Evolutionary conservation across 1,139 yeast genomes (phyloP), one percentile per base, ranked within the genome.

Genomic region (Lodderomyces jiufengensis): DNA sequence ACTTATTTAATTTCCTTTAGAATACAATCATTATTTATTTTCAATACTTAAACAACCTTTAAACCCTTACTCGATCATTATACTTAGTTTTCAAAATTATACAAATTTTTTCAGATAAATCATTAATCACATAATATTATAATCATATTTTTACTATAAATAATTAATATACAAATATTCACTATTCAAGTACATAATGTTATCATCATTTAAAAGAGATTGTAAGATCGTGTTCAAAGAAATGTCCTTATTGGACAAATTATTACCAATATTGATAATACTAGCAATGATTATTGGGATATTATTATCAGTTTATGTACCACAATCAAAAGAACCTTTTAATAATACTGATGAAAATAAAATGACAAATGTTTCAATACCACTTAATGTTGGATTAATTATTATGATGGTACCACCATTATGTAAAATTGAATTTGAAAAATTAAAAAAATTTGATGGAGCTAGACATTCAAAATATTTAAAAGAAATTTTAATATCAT

Each of bases 351-450:
- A n/a, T 20, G 57, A 63, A 2, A 54, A 55, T 3, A 43, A 54
- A 27, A 44, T 50, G 48, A 33, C 58, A 40, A 41, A 58, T 8
- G 70, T 65, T 3, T 56, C 68, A 1, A 45, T 70, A 7, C 82
- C 82, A 0, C 52, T 76, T 20, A 75, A 77, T 1, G 54, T 75
- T 8, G 82, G 82, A 0, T 51, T 76, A 39, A 60, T 77, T 11
- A 61, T 73, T 11, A 77, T 77, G 82, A 76, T 77, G 78, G 58
- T 71, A 12, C 82, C 82, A 3, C 78, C 78, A 8, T 54, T 77
- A 29, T 73, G 79, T 50, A 73, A 73, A 43, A 73, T 77, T 9
- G 62, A 68, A 47, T 76, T 74, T 70, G 81, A 76, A 44, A 49
- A 49, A 31, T 38, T 57, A 29, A 40, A 41, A 29, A 32, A 32